Base-by-base conservation (phyloP, 1,139 yeast genomes). In the Scheffersomyces titani region DNA sequence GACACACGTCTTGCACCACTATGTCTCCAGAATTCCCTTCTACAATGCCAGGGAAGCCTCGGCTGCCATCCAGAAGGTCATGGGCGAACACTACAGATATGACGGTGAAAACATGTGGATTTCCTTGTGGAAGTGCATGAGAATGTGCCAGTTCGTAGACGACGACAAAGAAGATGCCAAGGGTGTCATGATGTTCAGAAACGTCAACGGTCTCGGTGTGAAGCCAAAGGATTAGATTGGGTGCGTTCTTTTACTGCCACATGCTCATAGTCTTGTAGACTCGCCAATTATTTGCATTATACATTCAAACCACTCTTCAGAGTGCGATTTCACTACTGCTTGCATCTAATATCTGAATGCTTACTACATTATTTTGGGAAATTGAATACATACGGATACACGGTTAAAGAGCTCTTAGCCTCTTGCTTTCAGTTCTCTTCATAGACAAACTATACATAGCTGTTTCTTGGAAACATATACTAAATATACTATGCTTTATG, bases 1-100 rank as follows among this genome's bases (percentile, higher is more conserved):
- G 69, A 85, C 89, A 52, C 89, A 85, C 64, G 88, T 85, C 51
- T 76, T 84, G 65, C 89, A 85, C 69, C 89, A 85, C 68, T 85
- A 82, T 63, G 84, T 81, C 57, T 83, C 87, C 9, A 76, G 89
- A 72, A 84, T 85, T 61, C 89, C 89, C 52, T 84, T 84, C 69
- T 85, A 85, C 72, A 83, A 84, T 61, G 88, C 84, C 50, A 79
- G 88, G 72, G 85, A 82, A 66, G 89, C 86, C 50, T 76, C 84
- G 57, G 85, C 74, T 51, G 87, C 84, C 53, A 83, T 85, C 64
- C 80, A 83, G 69, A 76, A 82, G 68, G 87, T 83, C 52, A 83
- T 85, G 88, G 88, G 88, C 59, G 71, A 76, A 54, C 87, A 84
- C 69, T 85, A 85, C 70, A 78, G 75, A 62, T 70, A 81, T 63